Evolutionary conservation across 768 basidiomycete genomes (phyloP), one percentile per base, ranked within the genome.

Genomic region (Agrocybe pediades): DNA sequence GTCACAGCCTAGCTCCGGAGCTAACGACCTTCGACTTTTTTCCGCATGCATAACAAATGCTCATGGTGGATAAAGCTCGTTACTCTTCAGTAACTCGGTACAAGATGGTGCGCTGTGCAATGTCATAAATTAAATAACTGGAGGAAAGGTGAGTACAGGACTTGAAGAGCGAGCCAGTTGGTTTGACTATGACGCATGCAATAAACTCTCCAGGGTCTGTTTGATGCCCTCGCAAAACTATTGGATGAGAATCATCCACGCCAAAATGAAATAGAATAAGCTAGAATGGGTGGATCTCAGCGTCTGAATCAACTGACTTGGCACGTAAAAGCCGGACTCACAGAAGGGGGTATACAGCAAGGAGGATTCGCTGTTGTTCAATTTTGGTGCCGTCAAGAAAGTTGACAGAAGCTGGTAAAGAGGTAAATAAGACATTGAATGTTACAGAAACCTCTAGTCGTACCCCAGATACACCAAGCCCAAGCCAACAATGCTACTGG

Each of bases 391-490:
- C 95, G 59, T 94, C 95, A 62, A 98, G 78, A 73, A 97, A 97
- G 71, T 96, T 96, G 45, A 96, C 88, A 17, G 94, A 90, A 2
- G 95, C 95, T 97, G 47, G 24, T 36, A 40, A 19, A 25, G n/a
- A n/a, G n/a, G n/a, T n/a, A 19, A 40, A 16, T 23, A 52, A 23
- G 39, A 29, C 17, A n/a, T 9, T 21, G 11, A 11, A 40, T 11
- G 24, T 44, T 54, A 17, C 11, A 43, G 27, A 39, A 30, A 20
- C 1, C 9, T 40, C 9, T 40, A n/a, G 21, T 69, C 83, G 54
- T 65, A 98, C 95, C 96, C 94, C 95, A 98, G 53, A 97, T 90
- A 68, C 88, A 92, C 96, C 96, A 98, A 30, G 80, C 94, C 89
- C 94, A 96, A 11, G 92, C 90, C 17, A 86, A 78, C 23, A 96